Base-by-base conservation (phyloP, 176 grass and related monocot species). In the Rhynchospora breviuscula region DNA sequence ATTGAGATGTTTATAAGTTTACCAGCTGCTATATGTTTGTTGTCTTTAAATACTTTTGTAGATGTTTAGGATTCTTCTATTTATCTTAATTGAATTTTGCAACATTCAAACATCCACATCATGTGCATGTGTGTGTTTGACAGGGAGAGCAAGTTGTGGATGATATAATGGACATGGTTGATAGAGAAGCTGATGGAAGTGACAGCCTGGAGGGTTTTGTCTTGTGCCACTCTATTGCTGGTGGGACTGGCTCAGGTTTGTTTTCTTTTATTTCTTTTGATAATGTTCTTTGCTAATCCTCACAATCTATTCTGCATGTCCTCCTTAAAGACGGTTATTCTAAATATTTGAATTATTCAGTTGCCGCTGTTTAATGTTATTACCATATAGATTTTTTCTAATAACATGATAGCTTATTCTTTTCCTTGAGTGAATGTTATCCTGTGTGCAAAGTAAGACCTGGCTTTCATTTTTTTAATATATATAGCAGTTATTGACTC, bases 111-210 rank as follows among this genome's bases (percentile, higher is more conserved):
- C 23, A 56, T 77, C 48, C 23, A 56, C 25, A 77, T 77, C 31
- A 7, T 66, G 22, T 23, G 60, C 23, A 8, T 1, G 0, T 60
- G 29, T 79, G 14, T 80, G 25, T 46, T 62, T 81, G 45, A 33
- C 75, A 99, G 97, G 97, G 97, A 75, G 97, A 99, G 61, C 89
- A 95, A 95, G 91, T 99, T 26, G 97, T 99, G 23, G 97, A 95
- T 86, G 97, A 99, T 86, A 99, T 99, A 84, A 99, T 99, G 97
- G 97, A 99, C 79, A 99, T 99, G 93, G 83, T 99, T 62, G 97
- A 99, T 67, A 85, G 97, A 89, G 97, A 99, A 89, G 97, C 97
- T 79, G 97, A 99, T 92, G 97, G 97, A 92, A 96, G 97, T 88
- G 97, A 99, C 78, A 99, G 97, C 56, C 90, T 99, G 21, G 97